Evolutionary conservation across 2,329 filamentous ascomycete species (phyloP), one percentile per base, ranked within the genome.

Genomic region (Neofusicoccum ribis): DNA sequence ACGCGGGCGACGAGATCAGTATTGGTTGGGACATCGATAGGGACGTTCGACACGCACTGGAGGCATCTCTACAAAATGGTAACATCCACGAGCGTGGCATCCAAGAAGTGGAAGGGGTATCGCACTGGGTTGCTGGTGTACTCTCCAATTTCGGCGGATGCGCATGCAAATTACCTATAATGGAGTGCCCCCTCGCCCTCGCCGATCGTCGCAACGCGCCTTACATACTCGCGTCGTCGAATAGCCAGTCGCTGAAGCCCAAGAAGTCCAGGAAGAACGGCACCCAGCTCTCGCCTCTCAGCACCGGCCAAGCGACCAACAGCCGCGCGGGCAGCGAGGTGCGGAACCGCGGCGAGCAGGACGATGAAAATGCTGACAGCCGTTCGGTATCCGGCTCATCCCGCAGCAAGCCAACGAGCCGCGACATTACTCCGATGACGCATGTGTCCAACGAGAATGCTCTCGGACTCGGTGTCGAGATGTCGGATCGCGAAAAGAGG

Each of bases 71-170:
- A 2, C 83, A 82, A 65, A 88, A 90, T 44, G 88, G 90, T 34
- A 85, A 86, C 50, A 71, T 74, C 15, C 83, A 83, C 9, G 85
- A 88, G 58, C 80, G 83, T 6, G 83, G 85, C 12, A 80, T 88
- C 65, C 84, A 85, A 64, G 85, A 87, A 23, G 78, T 81, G 0
- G 88, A 91, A 68, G 89, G 88, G 66, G 80, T 91, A 17, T 83
- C 84, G 14, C 83, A 83, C 15, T 92, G 89, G 86, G 86, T 92
- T 6, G 84, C 88, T 60, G 85, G 83, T 46, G 88, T 93, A 8
- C 83, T 93, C 6, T 89, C 90, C 17, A 90, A 93, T 73, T 91
- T 92, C 71, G 91, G 91, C 17, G 91, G 90, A 17, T 94, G 91
- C 76, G 91, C 91, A 4, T 94, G 91, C 74, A 85, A 89, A 63